A percentile compares a stretch with the other conserved stretches of the same genome.
These are phyloP conservation scores for Tremella yokohamensis DNA, from an alignment of 768 basidiomycete species.

Conservation along the genomic window DNA sequence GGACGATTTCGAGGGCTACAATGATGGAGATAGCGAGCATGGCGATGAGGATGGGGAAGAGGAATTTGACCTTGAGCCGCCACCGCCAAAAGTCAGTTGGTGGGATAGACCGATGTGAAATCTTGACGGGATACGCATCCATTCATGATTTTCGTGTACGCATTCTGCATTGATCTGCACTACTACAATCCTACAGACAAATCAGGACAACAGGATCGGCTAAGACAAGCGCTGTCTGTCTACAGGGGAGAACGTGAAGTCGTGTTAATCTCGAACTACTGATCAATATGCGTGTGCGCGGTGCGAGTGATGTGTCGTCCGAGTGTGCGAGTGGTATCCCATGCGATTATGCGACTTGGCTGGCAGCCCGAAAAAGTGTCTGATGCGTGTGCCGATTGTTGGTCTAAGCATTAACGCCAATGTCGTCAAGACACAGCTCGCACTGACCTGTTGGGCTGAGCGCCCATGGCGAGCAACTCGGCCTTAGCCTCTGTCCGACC, in stretches of 20 bases:
- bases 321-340: neutral
- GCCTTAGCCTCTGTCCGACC: slow-evolving; percentile 22
- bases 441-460: slow-evolving; percentile 21
- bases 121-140: neutral
- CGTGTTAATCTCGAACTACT: no score
- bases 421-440: no score
- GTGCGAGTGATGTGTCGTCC: neutral
- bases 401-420: slow-evolving; percentile 8
- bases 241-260: no score
- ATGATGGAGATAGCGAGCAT: slow-evolving; percentile 22
- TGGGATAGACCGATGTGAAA: slow-evolving; percentile 30
- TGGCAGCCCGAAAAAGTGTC: slow-evolving; percentile 24
- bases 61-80: slow-evolving; percentile 5
- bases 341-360: slow-evolving; percentile 19
- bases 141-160: neutral
- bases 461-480: slow-evolving; percentile 24
- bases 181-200: no score
- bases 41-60: slow-evolving; percentile 54
- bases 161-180: neutral
- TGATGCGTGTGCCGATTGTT: slow-evolving; percentile 21
- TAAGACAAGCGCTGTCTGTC: no score
- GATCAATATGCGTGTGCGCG: no score
- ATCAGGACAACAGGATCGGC: no score
- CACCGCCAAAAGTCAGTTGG: slow-evolving; percentile 16
- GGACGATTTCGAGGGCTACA: slow-evolving; percentile 44